Evolutionary conservation across 1,139 yeast species (phyloP), one percentile per base, ranked within the genome.

Genomic region (Pichia sp.): DNA sequence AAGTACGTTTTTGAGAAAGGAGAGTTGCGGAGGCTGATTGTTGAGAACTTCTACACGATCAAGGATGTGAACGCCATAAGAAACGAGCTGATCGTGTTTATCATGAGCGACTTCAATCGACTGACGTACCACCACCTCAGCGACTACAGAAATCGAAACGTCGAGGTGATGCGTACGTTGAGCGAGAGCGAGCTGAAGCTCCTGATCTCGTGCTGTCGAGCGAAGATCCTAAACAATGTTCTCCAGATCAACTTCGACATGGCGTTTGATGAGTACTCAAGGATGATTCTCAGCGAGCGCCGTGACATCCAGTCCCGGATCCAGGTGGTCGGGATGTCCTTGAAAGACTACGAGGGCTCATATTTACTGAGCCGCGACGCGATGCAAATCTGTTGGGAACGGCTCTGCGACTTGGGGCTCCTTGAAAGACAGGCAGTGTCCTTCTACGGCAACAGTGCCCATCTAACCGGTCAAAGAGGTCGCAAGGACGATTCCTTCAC

Each of bases 221-320:
- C 86, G 57, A 74, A 82, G 23, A 76, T 81, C 55, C 85, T 84
- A 62, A 78, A 78, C 41, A 84, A 80, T 38, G 71, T 82, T 15
- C 81, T 75, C 30, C 73, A 75, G 13, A 74, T 84, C 26, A 92
- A 90, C 67, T 85, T 90, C 70, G 88, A 86, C 61, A 74, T 90
- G 59, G 87, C 86, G 0, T 87, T 85, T 67, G 83, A 83, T 44
- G 98, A 93, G 68, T 93, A 90, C 67, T 67, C 69, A n/a, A 73
- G 71, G 1, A 76, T 84, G 76, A 75, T 84, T 47, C 78, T 79
- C 56, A 64, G 68, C 0, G 70, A 77, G 57, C 79, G 82, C 57
- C 64, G 72, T 29, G 76, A 76, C 30, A 71, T 78, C 29, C 72
- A 74, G 32, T 56, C 69, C 1, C 62, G 62, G 30, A 53, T 66